These are phyloP conservation scores for Ascochyta viciae-villosae DNA, from an alignment of 2,329 filamentous ascomycete genomes.

Conservation along the genomic window DNA sequence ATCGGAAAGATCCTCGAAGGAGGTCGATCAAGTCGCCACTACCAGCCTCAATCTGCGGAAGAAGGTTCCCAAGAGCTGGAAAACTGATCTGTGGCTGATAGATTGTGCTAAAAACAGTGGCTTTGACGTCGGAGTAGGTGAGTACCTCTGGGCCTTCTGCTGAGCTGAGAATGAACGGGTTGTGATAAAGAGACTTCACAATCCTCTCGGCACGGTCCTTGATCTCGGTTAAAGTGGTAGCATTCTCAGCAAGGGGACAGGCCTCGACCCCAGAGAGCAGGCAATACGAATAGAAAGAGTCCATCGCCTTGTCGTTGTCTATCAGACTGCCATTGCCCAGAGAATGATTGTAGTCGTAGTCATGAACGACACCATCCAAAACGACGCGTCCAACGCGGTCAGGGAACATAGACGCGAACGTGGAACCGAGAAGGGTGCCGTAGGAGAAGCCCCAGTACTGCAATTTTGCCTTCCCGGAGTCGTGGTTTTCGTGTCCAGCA, in stretches of 20 bases:
- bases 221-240: constrained; percentile 45
- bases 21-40: constrained; percentile 26
- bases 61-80: constrained; percentile 42
- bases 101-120: constrained; percentile 45
- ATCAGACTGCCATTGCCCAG: constrained; percentile 51
- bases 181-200: constrained; percentile 48
- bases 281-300: constrained; percentile 56
- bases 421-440: constrained; percentile 53
- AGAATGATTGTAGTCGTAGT: constrained; percentile 44
- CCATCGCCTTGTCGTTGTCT: constrained; percentile 54
- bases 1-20: constrained; percentile 24
- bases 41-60: constrained; percentile 44
- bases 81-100: constrained; percentile 48
- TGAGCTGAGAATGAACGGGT: constrained; percentile 49
- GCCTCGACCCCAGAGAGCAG: constrained; percentile 48
- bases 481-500: constrained; percentile 6
- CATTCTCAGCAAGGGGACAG: constrained; percentile 51
- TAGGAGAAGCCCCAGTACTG: constrained; percentile 59
- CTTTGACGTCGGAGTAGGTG: constrained; percentile 51
- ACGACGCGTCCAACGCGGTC: constrained; percentile 45
- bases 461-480: constrained; percentile 37
- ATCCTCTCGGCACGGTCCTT: constrained; percentile 43
- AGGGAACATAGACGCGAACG: constrained; percentile 50
- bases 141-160: constrained; percentile 42
- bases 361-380: constrained; percentile 57